Evolutionary conservation across 1,284 basidiomycete species (phyloP).

Genomic region (Sanghuangporus sanghuang): DNA sequence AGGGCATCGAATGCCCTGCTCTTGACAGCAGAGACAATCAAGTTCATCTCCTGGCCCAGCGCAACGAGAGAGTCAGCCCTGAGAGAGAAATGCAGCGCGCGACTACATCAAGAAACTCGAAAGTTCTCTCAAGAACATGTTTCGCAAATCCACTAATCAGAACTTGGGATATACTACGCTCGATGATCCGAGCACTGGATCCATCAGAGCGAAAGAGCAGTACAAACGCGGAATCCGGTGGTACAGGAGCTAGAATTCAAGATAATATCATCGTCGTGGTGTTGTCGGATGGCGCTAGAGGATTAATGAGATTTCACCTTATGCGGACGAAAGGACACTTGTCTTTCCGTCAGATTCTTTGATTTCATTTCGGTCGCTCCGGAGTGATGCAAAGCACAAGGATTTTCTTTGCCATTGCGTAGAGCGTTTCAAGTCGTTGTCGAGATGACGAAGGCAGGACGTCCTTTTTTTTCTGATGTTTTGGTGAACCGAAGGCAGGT

Average conservation of each 20-base stretch:
- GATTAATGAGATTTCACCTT: constrained; percentile 3
- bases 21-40: too few species aligned
- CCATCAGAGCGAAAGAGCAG: background rate
- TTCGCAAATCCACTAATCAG: background rate
- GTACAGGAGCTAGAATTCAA: background rate
- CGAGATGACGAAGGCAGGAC: too few species aligned
- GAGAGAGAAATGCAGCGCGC: background rate
- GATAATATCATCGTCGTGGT: background rate
- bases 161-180: background rate
- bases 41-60: background rate
- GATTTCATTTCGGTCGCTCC: constrained; percentile 4
- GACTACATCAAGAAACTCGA: background rate
- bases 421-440: too few species aligned
- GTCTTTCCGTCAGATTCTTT: background rate
- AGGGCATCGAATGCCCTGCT: too few species aligned
- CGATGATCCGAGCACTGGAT: background rate
- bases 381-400: background rate
- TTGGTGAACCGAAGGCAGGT: too few species aligned
- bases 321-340: background rate
- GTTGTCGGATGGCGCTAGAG: background rate
- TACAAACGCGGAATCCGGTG: background rate
- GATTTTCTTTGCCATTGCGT: background rate
- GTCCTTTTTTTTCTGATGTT: too few species aligned
- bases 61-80: background rate
- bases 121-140: background rate